These are phyloP conservation scores for Paramyrothecium sp. DNA, from an alignment of 2,329 filamentous ascomycete species.

Conservation along the genomic window DNA sequence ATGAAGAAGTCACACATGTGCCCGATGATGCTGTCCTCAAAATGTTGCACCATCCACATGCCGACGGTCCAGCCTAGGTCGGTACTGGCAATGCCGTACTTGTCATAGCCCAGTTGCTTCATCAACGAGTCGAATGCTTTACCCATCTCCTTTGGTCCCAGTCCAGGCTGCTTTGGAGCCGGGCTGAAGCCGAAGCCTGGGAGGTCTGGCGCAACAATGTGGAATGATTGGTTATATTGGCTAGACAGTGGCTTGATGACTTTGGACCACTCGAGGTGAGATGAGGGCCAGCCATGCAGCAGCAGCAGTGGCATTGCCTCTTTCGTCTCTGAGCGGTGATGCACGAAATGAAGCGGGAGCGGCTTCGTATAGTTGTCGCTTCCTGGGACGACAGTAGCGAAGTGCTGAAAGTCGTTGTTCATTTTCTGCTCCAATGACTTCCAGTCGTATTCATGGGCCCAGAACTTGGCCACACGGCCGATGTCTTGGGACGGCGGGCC, in stretches of 20 bases:
- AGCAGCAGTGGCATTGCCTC: conserved; percentile 10
- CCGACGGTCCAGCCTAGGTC: conserved; percentile 11
- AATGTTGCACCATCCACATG: conserved; percentile 8
- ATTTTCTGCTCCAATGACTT: conserved; percentile 13
- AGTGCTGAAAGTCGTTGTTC: conserved; percentile 20
- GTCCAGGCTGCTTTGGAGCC: conserved; percentile 8
- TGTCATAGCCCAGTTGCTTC: conserved; percentile 13
- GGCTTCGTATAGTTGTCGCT: conserved; percentile 1
- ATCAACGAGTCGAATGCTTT: conserved; percentile 11
- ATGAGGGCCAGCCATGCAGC: conserved; percentile 8
- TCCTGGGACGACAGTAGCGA: conserved; percentile 13
- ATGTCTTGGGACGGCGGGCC: conserved; percentile 5
- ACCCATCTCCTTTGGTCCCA: conserved; percentile 9
- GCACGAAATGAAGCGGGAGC: conserved; percentile 14
- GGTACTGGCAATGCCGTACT: conserved; percentile 10
- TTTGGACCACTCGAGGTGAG: conserved; percentile 5
- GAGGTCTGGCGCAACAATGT: conserved; percentile 14
- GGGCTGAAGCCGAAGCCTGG: conserved; percentile 18
- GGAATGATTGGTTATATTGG: conserved; percentile 2
- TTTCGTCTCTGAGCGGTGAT: conserved; percentile 6
- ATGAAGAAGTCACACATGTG: conserved; percentile 2
- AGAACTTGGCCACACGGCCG: conserved; percentile 10
- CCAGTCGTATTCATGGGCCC: conserved; percentile 19
- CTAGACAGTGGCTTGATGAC: not conserved
- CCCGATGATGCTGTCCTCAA: conserved; percentile 7